Base-by-base conservation (phyloP, 2,329 filamentous ascomycete genomes). In the Aspergillus pseudotamarii region DNA sequence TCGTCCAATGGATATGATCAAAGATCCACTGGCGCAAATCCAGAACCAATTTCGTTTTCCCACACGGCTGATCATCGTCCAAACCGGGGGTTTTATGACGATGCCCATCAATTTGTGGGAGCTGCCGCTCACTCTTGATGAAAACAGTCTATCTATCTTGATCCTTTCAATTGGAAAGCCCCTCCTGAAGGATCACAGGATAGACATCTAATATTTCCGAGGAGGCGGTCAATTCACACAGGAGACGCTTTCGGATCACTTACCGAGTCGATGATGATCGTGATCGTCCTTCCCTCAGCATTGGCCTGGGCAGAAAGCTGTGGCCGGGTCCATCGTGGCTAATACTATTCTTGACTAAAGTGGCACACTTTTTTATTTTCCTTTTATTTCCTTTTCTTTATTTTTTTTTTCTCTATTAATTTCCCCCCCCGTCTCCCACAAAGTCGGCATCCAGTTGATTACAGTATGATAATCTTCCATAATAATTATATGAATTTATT, bases 1-100 rank as follows among this genome's bases (percentile, higher is more conserved):
- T 63, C 60, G 61, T 51, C 66, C 68, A 68, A 66, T 69, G 48
- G 48, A 32, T 51, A 64, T 65, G 45, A 28, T 50, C 58, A 41
- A 57, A 51, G 65, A 36, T 65, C 61, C 59, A 58, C 57, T 36
- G 59, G 34, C 57, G 55, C 59, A 59, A 63, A 60, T 65, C 30
- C 60, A 62, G 57, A 48, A 61, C 63, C 57, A 45, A 53, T 48
- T 63, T 41, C 23, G 30, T 53, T 57, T 54, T 63, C 59, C 38
- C 59, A 64, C 59, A 61, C 41, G 56, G 59, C 50, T 66, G 51
- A 58, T 51, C 28, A 51, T n/a, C 48, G 9, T 32, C 48, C 19
- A 51, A 32, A n/a, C 28, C 48, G 28, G 28, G 26, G 28, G 12
- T 30, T 32, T 51, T 19, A 30, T 51, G 16, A 34, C 48, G 16